These are phyloP conservation scores for Talaromyces sp. DNA, from an alignment of 2,329 filamentous ascomycete species.

Conservation along the genomic window DNA sequence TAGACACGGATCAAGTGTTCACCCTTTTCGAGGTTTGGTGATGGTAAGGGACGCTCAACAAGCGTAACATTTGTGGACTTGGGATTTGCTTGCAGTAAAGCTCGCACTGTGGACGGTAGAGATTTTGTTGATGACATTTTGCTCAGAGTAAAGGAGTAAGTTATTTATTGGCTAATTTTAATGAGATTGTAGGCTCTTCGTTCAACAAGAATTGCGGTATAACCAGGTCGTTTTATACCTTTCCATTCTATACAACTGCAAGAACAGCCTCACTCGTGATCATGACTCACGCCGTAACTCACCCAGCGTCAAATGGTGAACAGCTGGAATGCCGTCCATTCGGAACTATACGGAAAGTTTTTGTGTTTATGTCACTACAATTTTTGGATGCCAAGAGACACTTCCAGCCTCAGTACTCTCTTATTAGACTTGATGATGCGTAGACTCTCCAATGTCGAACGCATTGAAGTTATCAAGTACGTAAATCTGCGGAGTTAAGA, in stretches of 20 bases:
- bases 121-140: neutral
- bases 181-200: neutral
- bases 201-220: neutral
- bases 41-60: conserved; percentile 19
- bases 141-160: neutral
- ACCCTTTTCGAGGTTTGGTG: conserved; percentile 25
- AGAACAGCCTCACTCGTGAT: neutral
- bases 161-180: neutral
- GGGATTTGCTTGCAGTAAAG: neutral
- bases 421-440: neutral
- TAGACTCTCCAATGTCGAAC: neutral
- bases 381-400: neutral
- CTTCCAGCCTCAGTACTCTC: neutral
- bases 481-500: neutral
- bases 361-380: neutral
- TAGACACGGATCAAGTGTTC: conserved; percentile 45
- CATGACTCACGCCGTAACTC: neutral
- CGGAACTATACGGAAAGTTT: neutral
- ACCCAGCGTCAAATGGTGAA: neutral
- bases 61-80: neutral
- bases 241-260: neutral
- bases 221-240: neutral
- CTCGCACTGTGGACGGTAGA: neutral
- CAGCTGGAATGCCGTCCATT: neutral
- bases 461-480: neutral